Percentiles rank a stretch among this genome's conserved stretches.
These are phyloP conservation scores for Simplicillium aogashimaense DNA, from an alignment of 2,329 filamentous ascomycete species.

Conservation along the genomic window DNA sequence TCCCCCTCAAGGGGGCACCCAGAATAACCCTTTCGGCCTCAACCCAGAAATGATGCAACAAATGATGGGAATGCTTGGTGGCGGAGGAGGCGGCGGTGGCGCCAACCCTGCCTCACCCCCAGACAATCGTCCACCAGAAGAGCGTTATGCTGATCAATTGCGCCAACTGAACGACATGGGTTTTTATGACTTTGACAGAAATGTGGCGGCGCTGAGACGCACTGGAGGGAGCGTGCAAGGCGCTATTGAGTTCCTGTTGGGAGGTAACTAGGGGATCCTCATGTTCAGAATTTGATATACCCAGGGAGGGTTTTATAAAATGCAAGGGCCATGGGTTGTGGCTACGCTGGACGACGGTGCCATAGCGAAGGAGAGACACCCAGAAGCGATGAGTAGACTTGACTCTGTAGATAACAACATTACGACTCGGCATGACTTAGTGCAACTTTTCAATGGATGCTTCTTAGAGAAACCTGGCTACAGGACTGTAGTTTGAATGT, in stretches of 20 bases:
- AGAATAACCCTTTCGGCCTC: conserved; percentile 32
- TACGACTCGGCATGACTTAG: no score
- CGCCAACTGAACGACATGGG: conserved; percentile 97
- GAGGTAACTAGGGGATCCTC: no score
- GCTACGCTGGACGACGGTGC: no score
- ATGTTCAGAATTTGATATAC: no score
- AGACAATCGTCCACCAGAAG: conserved; percentile 86
- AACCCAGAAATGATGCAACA: conserved; percentile 47
- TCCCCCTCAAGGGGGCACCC: conserved; percentile 16
- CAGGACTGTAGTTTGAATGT: no score
- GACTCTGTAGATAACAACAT: no score
- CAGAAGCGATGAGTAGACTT: no score
- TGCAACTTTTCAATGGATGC: no score
- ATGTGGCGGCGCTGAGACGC: conserved; percentile 77
- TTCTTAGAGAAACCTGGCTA: no score
- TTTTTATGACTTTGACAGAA: conserved; percentile 92
- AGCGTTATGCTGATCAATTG: conserved; percentile 82
- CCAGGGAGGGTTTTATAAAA: no score
- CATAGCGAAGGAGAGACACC: no score
- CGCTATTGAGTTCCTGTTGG: conserved; percentile 66
- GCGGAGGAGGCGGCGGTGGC: conserved; percentile 20
- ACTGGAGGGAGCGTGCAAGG: conserved; percentile 92
- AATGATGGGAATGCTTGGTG: conserved; percentile 40
- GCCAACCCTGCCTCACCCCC: conserved; percentile 42
- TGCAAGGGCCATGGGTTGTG: no score